phyloP scores from a whole-genome alignment of 2,329 filamentous ascomycete genomes.

The Fusarium chlamydosporum region DNA sequence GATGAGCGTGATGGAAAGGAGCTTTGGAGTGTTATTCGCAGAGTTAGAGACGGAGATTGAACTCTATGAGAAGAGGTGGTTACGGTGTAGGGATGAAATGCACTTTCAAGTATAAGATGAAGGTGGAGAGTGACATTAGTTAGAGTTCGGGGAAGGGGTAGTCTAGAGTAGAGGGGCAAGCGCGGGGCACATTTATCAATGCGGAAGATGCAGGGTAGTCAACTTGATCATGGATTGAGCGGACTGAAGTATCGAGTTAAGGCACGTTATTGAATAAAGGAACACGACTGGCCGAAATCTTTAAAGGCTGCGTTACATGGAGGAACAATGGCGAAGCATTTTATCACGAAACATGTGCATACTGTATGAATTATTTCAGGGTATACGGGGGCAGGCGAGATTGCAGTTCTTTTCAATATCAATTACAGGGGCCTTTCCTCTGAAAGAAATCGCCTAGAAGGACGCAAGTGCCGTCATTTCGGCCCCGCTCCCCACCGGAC shows the following conservation, averaged over 20 bases:
- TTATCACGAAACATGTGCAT: neutral
- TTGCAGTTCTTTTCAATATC: neutral
- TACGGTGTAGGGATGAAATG: slow-evolving; percentile 7
- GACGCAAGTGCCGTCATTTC: slow-evolving; percentile 22
- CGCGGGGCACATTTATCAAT: slow-evolving; percentile 32
- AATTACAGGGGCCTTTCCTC: neutral
- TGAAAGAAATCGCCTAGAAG: too few relatives aligned
- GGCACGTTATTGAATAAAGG: slow-evolving; percentile 33
- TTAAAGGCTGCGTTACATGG: neutral
- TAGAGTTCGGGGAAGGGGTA: slow-evolving; percentile 20
- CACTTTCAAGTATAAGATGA: slow-evolving; percentile 1
- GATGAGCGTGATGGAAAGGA: neutral
- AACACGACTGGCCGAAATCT: slow-evolving; percentile 30
- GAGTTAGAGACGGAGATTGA: neutral
- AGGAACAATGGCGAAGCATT: too few relatives aligned
- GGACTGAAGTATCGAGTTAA: neutral
- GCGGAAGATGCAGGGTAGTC: slow-evolving; percentile 36
- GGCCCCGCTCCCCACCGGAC: slow-evolving; percentile 41
- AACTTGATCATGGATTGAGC: neutral
- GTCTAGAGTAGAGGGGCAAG: slow-evolving; percentile 34
- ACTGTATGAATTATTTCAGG: too few relatives aligned
- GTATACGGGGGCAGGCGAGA: neutral
- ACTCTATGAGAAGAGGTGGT: neutral
- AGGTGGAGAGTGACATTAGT: slow-evolving; percentile 26
- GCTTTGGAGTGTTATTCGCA: neutral